Base-by-base conservation (phyloP, 495 filamentous ascomycete species). In the Schizothecium vesticola region DNA sequence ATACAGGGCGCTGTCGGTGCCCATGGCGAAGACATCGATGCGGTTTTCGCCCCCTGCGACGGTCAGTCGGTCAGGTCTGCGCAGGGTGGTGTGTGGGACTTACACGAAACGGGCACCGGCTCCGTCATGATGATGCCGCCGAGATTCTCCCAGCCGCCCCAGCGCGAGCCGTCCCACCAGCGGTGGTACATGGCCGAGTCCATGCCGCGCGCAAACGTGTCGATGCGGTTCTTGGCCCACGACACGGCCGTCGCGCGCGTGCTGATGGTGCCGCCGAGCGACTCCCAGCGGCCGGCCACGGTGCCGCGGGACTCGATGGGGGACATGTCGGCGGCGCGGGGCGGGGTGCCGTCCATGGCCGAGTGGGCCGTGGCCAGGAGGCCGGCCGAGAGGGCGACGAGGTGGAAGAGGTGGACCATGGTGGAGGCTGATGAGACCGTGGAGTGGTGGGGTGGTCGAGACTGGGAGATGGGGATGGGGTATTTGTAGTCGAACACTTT, bases 21-120 rank as follows among this genome's bases (percentile, higher is more conserved):
- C 65, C 28, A 67, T 55, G 65, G 57, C 58, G 58, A 67, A 67
- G 56, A 61, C 65, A 22, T 67, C 65, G 33, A 67, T n/a, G 10
- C 65, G 65, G 65, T 67, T 67, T 3, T n/a, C 19, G 43, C 43
- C 43, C 43, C 43, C 60, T 64, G 22, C n/a, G 26, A 2, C 0
- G 57, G 21, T 73, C 88, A 16, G 59, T 90, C 59, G 6, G 29
- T 63, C 66, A 0, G 63, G 24, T 12, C n/a, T 67, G 56, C 66
- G 77, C 56, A 79, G 56, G 64, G 79, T 75, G 12, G 79, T 61
- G 11, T 73, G 74, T 5, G 67, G 1, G 60, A 4, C 11, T 61
- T 71, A 55, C 69, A 70, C 19, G 70, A 69, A 25, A 72, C 68
- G 13, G 66, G 69, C 60, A 63, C 60, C 11, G 74, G 74, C 13